These are phyloP conservation scores for Chaetoceros tenuissimus DNA, from an alignment of 108 stramenopile species.

Conservation along the genomic window DNA sequence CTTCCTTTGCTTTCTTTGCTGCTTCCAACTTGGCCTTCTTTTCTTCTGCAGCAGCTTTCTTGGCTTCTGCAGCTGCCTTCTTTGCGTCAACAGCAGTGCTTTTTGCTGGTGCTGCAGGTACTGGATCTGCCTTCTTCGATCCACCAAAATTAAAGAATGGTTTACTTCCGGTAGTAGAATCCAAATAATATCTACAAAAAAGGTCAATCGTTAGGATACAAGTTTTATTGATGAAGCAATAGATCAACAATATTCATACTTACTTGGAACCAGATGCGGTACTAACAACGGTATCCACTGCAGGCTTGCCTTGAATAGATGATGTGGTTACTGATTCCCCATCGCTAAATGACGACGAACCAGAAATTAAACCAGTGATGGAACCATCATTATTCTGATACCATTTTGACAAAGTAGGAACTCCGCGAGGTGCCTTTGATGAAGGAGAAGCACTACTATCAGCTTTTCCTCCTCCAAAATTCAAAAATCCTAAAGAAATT, in stretches of 20 bases:
- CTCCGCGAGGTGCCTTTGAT: conserved; percentile 15
- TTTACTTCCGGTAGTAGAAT: background rate
- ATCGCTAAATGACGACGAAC: background rate
- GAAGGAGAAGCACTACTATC: background rate
- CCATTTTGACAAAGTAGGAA: conserved; percentile 19
- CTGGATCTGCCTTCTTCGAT: background rate
- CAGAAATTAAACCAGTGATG: conserved; percentile 1
- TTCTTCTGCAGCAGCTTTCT: background rate
- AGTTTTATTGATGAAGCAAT: background rate
- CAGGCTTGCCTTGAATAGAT: conserved; percentile 7
- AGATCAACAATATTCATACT: conserved; percentile 1
- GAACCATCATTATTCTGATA: conserved; percentile 16
- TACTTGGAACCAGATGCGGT: conserved; percentile 41
- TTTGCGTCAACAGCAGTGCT: background rate
- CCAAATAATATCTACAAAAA: background rate
- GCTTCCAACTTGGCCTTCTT: background rate
- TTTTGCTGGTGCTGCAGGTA: background rate
- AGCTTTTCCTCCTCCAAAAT: background rate
- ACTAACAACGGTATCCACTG: conserved; percentile 22
- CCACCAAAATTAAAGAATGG: background rate
- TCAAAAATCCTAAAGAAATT: background rate
- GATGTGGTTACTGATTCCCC: conserved; percentile 12
- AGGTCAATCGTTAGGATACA: background rate
- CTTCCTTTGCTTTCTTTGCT: background rate
- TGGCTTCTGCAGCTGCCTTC: background rate